A percentile compares a stretch with the other conserved stretches of the same genome.
phyloP scores from a whole-genome alignment of 2,329 filamentous ascomycete genomes.

The Aspergillus sp. region DNA sequence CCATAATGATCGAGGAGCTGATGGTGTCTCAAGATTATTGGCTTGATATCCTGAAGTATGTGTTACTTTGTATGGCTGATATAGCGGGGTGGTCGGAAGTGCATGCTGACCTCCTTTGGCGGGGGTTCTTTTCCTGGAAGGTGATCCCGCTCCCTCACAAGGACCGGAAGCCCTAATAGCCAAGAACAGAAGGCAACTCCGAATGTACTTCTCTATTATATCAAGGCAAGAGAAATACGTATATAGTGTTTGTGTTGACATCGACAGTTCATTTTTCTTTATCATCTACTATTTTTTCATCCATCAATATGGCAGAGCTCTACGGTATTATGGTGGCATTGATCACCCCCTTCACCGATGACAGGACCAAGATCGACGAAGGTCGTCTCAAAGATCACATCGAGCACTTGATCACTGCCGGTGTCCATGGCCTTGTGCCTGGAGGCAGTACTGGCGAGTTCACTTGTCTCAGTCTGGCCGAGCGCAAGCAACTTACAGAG shows the following conservation, averaged over 20 bases:
- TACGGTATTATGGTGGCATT: constrained; percentile 49
- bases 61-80: no score
- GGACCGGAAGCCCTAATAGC: background rate
- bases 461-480: constrained; percentile 42
- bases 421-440: constrained; percentile 51
- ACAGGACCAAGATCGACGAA: constrained; percentile 42
- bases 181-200: background rate
- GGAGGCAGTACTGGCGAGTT: constrained; percentile 53
- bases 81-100: no score
- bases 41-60: no score
- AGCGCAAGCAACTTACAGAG: constrained; percentile 46
- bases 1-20: background rate
- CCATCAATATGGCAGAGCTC: constrained; percentile 16
- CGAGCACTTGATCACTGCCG: constrained; percentile 43
- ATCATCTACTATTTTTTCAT: background rate
- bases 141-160: background rate
- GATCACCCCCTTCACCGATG: constrained; percentile 48
- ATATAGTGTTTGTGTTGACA: background rate
- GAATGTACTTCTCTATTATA: background rate
- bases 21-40: background rate
- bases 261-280: background rate
- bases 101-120: no score
- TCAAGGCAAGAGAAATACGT: background rate
- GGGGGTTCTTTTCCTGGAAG: background rate
- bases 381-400: constrained; percentile 43